Conservation (phyloP, 148 eudicot species). For the Hydrangea macrophylla region DNA sequence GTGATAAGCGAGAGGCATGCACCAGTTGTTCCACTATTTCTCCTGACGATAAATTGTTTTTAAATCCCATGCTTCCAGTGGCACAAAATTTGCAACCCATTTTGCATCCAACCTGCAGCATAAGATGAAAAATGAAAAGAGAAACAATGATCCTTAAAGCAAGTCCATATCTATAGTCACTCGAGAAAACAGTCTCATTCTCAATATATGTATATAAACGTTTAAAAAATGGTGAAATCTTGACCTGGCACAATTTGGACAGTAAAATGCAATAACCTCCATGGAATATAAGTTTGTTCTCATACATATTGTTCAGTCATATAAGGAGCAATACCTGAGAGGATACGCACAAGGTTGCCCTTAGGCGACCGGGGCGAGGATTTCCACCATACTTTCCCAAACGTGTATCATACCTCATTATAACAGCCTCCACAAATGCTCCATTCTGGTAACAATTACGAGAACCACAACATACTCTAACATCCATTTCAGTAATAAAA, state of each 20-base stretch:
- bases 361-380: conserved; percentile 78
- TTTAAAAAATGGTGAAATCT: not conserved
- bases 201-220: too few relatives aligned
- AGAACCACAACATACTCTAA: not conserved
- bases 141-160: not conserved
- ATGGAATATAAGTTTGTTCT: not conserved
- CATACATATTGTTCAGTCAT: not conserved
- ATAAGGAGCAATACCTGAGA: conserved; percentile 67
- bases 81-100: conserved; percentile 98
- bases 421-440: conserved; percentile 85
- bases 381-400: conserved; percentile 79
- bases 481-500: not conserved
- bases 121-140: not conserved
- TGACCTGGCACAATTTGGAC: not conserved
- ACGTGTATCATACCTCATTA: conserved; percentile 92
- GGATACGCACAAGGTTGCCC: conserved; percentile 88
- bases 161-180: not conserved
- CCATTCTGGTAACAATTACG: conserved; percentile 58
- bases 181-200: not conserved
- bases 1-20: conserved; percentile 79
- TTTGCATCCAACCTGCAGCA: conserved; percentile 88
- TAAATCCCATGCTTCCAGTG: conserved; percentile 97
- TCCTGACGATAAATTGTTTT: conserved; percentile 78
- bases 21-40: conserved; percentile 96
- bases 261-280: not conserved